Evolutionary conservation across 768 basidiomycete genomes (phyloP), one percentile per base, ranked within the genome.

Genomic region (Podaxis sp.): DNA sequence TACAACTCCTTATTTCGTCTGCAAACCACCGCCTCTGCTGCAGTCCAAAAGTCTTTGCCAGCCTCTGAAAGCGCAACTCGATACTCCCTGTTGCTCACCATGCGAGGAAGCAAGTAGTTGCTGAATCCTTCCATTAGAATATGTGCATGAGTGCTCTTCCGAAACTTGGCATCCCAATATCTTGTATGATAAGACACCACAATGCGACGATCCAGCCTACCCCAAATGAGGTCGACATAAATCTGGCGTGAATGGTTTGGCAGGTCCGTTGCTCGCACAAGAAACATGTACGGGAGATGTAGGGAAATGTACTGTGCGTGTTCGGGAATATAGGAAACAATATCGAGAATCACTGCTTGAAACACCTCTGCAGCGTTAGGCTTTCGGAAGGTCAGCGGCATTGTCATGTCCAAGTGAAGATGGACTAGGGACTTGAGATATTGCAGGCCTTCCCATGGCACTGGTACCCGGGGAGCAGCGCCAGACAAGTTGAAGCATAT

Each of bases 361-460:
- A 59, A 49, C 6, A n/a, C 33, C 41, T 43, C 9, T 4, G 25
- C 41, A 24, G 4, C 43, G 29, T 59, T 24, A 1, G 36, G 49
- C 6, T 50, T 22, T 25, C 25, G 49, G 38, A 12, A 52, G 19
- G n/a, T 13, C n/a, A 29, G 24, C 2, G 22, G 33, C 47, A 3
- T 15, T 8, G 7, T 57, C 56, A 57, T 24, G 13, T 59, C 58
- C 12, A 59, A 15, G 47, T 59, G 58, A 15, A 59, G 58, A 41
- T 52, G 58, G 12, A 25, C 19, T 5, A 59, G 24, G 51, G 5
- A 22, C 38, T 52, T 15, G 36, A 59, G 49, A 40, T 6, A 27
- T 52, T 40, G 49, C 24, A 59, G 11, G 25, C 38, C 49, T 2
- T 52, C 38, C 58, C 36, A 59, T 38, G 36, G 40, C 12, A 47